Evolutionary conservation across 768 basidiomycete species (phyloP).

Genomic region (Hygrophorus pudorinus): DNA sequence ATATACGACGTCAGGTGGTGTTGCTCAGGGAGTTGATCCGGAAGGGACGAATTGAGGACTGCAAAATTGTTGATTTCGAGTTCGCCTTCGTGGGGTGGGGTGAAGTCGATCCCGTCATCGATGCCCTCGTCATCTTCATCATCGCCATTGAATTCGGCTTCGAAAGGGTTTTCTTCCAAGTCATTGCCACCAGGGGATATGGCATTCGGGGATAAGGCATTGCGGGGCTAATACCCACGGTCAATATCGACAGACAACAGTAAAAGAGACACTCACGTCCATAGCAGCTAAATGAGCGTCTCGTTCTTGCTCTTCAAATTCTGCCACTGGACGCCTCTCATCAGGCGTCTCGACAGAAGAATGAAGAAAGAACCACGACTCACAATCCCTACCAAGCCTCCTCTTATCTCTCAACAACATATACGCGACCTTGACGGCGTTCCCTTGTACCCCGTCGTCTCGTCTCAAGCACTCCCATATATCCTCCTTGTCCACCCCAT

Average conservation of each 20-base stretch:
- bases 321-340: conserved; percentile 39
- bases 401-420: conserved; percentile 86
- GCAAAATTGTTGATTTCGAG: conserved; percentile 60
- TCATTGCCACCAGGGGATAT: conserved; percentile 55
- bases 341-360: neutral
- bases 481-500: conserved; percentile 70
- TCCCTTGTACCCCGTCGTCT: conserved; percentile 80
- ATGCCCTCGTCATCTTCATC: conserved; percentile 35
- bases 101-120: conserved; percentile 28
- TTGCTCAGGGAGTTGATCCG: conserved; percentile 33
- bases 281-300: conserved; percentile 70
- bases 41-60: conserved; percentile 74
- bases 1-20: conserved; percentile 66
- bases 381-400: conserved; percentile 74
- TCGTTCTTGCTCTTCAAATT: conserved; percentile 78
- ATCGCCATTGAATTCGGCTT: conserved; percentile 57
- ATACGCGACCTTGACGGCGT: conserved; percentile 95
- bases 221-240: conserved; percentile 44
- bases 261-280: conserved; percentile 47
- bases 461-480: conserved; percentile 78
- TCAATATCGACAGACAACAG: conserved; percentile 7
- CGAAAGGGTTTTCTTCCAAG: conserved; percentile 71
- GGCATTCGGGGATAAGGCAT: conserved; percentile 54
- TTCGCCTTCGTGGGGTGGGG: conserved; percentile 13
- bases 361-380: conserved; percentile 20